A percentile compares a stretch with the other conserved stretches of the same genome.
These are phyloP conservation scores for Rhynchospora breviuscula DNA, from an alignment of 176 grass and related monocot species.

Conservation along the genomic window DNA sequence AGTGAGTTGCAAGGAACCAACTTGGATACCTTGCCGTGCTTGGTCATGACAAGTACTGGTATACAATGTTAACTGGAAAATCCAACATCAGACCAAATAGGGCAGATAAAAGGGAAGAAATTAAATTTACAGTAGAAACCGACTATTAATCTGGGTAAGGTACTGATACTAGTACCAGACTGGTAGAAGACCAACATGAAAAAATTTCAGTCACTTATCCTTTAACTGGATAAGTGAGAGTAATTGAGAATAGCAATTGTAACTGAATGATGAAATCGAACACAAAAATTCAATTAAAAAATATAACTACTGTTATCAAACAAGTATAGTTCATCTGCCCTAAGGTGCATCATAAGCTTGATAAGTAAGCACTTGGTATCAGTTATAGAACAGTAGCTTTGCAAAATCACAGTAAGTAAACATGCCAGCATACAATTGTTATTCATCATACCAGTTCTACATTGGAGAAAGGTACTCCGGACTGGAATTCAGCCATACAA, in stretches of 20 bases:
- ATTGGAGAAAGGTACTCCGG: constrained; percentile 31
- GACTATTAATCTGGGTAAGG: not conserved
- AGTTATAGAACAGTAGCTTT: constrained; percentile 18
- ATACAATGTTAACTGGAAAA: not conserved
- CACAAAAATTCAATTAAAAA: not conserved
- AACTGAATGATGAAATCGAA: not conserved
- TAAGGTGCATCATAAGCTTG: not conserved
- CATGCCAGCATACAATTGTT: not conserved
- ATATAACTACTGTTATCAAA: not conserved
- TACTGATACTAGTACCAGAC: not conserved
- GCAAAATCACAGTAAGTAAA: not conserved
- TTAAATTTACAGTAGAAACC: not conserved
- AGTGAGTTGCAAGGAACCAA: not conserved
- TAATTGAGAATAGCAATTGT: not conserved
- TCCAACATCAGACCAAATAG: not conserved
- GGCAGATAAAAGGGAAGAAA: not conserved
- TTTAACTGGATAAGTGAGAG: not conserved
- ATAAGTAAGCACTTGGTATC: not conserved
- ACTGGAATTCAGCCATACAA: constrained; percentile 35
- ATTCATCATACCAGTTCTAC: constrained; percentile 20
- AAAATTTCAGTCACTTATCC: not conserved
- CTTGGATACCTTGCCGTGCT: not conserved
- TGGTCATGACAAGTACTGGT: not conserved
- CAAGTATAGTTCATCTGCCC: not conserved
- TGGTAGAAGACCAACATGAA: not conserved